Evolutionary conservation across 495 filamentous ascomycete genomes (phyloP).

Genomic region (Polyplosphaeria fusca): DNA sequence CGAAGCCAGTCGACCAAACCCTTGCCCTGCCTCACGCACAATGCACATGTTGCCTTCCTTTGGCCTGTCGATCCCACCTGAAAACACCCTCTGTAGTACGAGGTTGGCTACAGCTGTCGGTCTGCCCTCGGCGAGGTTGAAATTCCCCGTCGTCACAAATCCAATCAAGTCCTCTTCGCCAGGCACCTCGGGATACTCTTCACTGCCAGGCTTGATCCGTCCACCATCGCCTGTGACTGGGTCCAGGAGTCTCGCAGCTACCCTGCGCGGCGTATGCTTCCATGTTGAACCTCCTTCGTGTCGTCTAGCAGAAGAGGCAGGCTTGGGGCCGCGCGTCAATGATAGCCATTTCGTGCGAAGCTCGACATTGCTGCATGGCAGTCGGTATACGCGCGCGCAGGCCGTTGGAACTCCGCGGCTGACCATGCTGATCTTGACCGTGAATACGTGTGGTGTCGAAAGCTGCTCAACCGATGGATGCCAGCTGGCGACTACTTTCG

Average conservation of each 20-base stretch:
- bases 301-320: not conserved
- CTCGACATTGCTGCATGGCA: slow-evolving; percentile 51
- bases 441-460: slow-evolving; percentile 45
- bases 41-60: slow-evolving; percentile 57
- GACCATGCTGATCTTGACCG: slow-evolving; percentile 58
- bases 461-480: not conserved
- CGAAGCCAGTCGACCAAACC: slow-evolving; percentile 68
- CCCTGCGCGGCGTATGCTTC: slow-evolving; percentile 31
- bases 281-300: slow-evolving; percentile 24
- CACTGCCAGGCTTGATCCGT: slow-evolving; percentile 42
- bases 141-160: slow-evolving; percentile 86
- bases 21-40: slow-evolving; percentile 73
- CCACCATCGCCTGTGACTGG: not conserved
- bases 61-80: slow-evolving; percentile 37
- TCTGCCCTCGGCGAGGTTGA: slow-evolving; percentile 72
- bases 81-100: slow-evolving; percentile 49
- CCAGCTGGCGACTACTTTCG: not conserved
- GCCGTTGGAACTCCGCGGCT: slow-evolving; percentile 57
- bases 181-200: slow-evolving; percentile 64
- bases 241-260: slow-evolving; percentile 41
- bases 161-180: slow-evolving; percentile 77
- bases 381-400: slow-evolving; percentile 70
- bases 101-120: slow-evolving; percentile 74
- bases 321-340: slow-evolving; percentile 32
- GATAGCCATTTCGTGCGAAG: slow-evolving; percentile 56